These are phyloP conservation scores for Calocybe cyanea DNA, from an alignment of 768 basidiomycete genomes.

Conservation along the genomic window DNA sequence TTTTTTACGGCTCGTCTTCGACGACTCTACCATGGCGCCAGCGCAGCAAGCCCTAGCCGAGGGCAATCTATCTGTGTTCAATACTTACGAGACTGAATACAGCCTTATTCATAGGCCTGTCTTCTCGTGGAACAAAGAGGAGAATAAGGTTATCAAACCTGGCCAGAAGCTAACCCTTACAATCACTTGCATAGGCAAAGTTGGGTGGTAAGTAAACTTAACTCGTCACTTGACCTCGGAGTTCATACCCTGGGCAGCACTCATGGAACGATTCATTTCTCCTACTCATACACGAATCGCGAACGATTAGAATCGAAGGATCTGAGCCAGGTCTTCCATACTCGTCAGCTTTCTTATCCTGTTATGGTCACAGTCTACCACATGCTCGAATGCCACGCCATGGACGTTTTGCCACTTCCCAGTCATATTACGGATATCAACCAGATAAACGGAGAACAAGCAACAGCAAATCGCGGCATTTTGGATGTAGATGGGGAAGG, in stretches of 20 bases:
- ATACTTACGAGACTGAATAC: conserved; percentile 89
- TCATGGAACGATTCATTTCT: conserved; percentile 74
- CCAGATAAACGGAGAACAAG: conserved; percentile 17
- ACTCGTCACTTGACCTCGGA: conserved; percentile 1
- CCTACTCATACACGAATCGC: conserved; percentile 72
- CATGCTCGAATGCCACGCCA: conserved; percentile 82
- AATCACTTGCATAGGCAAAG: conserved; percentile 82
- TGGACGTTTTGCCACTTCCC: conserved; percentile 76
- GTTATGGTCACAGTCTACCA: conserved; percentile 93
- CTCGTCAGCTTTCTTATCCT: conserved; percentile 85
- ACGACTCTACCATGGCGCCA: conserved; percentile 82
- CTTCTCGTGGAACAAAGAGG: conserved; percentile 69
- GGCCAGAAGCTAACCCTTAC: conserved; percentile 67
- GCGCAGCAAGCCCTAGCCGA: conserved; percentile 77
- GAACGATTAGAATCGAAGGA: conserved; percentile 21
- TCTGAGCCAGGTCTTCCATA: conserved; percentile 62
- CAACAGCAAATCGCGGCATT: conserved; percentile 22
- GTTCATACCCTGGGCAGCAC: conserved; percentile 45
- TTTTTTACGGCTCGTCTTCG: conserved; percentile 82
- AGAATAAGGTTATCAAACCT: conserved; percentile 52
- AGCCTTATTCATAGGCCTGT: conserved; percentile 73
- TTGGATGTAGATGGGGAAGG: conserved; percentile 45
- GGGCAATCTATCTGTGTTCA: conserved; percentile 75
- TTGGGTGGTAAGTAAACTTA: conserved; percentile 72
- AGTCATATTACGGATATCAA: conserved; percentile 16